phyloP scores from a whole-genome alignment of 1,139 yeast species.

The Suhomyces bolitotheri region DNA sequence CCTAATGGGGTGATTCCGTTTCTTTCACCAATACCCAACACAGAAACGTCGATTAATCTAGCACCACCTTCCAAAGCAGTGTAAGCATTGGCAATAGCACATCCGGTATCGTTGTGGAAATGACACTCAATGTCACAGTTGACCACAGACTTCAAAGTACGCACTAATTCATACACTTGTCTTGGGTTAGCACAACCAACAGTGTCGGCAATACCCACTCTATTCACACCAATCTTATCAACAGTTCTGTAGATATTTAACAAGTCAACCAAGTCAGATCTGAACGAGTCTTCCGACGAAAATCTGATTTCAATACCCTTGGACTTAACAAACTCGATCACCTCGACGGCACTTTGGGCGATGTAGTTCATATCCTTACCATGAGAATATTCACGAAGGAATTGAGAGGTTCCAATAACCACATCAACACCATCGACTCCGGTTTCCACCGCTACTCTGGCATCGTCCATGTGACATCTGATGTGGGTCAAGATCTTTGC shows the following conservation, averaged over 20 bases:
- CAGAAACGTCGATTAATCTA: slow-evolving; percentile 89
- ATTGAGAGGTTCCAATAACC: slow-evolving; percentile 96
- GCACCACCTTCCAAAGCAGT: slow-evolving; percentile 99
- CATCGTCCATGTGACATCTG: slow-evolving; percentile 99
- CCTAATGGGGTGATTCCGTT: slow-evolving; percentile 98
- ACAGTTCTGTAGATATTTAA: slow-evolving; percentile 95
- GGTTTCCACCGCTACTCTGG: slow-evolving; percentile 93
- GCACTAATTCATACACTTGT: slow-evolving; percentile 94
- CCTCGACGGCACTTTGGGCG: slow-evolving; percentile 95
- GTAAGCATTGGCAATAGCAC: slow-evolving; percentile 98
- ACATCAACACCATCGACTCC: slow-evolving; percentile 99
- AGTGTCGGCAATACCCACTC: slow-evolving; percentile 99
- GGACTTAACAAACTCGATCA: slow-evolving; percentile 94
- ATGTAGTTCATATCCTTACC: slow-evolving; percentile 99
- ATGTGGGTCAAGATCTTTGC: slow-evolving; percentile 92
- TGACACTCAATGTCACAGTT: slow-evolving; percentile 98
- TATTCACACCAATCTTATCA: slow-evolving; percentile 95
- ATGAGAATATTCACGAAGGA: slow-evolving; percentile 90
- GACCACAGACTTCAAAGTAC: slow-evolving; percentile 90
- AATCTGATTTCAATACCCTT: slow-evolving; percentile 97
- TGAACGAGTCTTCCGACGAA: slow-evolving; percentile 95
- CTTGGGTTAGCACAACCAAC: slow-evolving; percentile 99
- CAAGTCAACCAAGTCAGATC: slow-evolving; percentile 94
- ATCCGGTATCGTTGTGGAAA: slow-evolving; percentile 98
- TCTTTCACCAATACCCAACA: slow-evolving; percentile 97